Base-by-base conservation (phyloP, 2,329 filamentous ascomycete genomes). In the Anthostomella pinea region DNA sequence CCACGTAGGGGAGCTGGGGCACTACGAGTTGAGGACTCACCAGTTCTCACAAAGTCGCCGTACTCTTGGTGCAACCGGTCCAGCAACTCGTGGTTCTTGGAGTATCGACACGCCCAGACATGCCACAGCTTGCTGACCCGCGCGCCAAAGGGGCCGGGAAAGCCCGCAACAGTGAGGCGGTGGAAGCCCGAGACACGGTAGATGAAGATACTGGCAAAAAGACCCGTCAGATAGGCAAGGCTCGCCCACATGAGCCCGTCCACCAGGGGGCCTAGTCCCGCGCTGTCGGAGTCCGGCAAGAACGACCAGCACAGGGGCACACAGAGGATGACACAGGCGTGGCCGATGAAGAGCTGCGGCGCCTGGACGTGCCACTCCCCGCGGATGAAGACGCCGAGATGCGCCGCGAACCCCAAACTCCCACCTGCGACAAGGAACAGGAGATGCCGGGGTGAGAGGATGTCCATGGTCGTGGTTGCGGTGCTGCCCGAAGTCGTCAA, bases 181-280 rank as follows among this genome's bases (percentile, higher is more conserved):
- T 68, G 67, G 40, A 66, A 67, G 35, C 64, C 58, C 4, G 5
- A 38, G 2, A 54, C 37, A 11, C 67, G 57, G 47, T 70, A 65
- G n/a, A 63, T 35, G 6, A 55, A 16, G 13, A 68, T 64, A 40
- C 64, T 68, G 7, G 26, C 20, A 6, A 51, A 19, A 5, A 54
- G 42, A 1, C 38, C 30, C 6, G 33, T 23, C 3, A 51, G 20
- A 33, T 51, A 51, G 9, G 46, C 32, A 14, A 32, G 16, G 25
- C 25, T 25, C 14, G 23, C 4, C 11, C 11, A n/a, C 26, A 23
- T 8, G 20, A 16, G 10, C 14, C 8, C 21, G 44, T 23, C 17
- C 30, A 25, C 23, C 20, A 43, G 36, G 14, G 44, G 28, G 29
- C 30, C 31, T n/a, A n/a, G n/a, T n/a, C n/a, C n/a, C 27, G 10